Percentiles rank a stretch among this genome's conserved stretches.
phyloP scores from a whole-genome alignment of 306 rosid species.

The Fragaria iinumae region DNA sequence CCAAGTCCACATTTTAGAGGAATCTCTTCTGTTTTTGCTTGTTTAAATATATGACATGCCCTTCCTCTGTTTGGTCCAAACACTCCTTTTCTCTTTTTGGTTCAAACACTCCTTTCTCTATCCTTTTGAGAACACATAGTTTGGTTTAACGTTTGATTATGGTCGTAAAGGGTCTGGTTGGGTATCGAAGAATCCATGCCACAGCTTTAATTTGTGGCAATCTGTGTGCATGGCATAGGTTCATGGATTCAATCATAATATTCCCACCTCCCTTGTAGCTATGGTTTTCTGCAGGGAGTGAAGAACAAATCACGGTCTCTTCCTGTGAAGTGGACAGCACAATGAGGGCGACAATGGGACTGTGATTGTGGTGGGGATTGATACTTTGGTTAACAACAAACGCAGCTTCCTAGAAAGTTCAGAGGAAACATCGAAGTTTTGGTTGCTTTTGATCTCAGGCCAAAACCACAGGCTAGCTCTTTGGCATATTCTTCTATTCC shows the following conservation, averaged over 20 bases:
- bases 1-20: not conserved
- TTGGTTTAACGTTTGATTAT: not conserved
- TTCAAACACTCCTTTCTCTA: not conserved
- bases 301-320: not conserved
- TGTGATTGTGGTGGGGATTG: conserved; percentile 12
- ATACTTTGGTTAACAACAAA: not conserved
- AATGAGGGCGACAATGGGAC: not conserved
- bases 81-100: too few species aligned
- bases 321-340: not conserved
- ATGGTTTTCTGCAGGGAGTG: not conserved
- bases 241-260: not conserved
- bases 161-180: not conserved
- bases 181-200: conserved; percentile 3
- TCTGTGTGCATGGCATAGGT: not conserved
- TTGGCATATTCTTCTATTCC: conserved; percentile 8
- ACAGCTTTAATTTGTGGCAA: not conserved
- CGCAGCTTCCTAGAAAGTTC: conserved; percentile 37
- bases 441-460: conserved; percentile 7
- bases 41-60: not conserved
- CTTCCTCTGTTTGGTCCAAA: not conserved
- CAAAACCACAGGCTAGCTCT: not conserved
- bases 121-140: not conserved
- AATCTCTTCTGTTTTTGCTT: not conserved
- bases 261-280: not conserved
- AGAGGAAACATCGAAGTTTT: not conserved